Percentiles rank a stretch among this genome's conserved stretches.
Conservation (phyloP, 768 basidiomycete species). For the Dentipellis fragilis region DNA sequence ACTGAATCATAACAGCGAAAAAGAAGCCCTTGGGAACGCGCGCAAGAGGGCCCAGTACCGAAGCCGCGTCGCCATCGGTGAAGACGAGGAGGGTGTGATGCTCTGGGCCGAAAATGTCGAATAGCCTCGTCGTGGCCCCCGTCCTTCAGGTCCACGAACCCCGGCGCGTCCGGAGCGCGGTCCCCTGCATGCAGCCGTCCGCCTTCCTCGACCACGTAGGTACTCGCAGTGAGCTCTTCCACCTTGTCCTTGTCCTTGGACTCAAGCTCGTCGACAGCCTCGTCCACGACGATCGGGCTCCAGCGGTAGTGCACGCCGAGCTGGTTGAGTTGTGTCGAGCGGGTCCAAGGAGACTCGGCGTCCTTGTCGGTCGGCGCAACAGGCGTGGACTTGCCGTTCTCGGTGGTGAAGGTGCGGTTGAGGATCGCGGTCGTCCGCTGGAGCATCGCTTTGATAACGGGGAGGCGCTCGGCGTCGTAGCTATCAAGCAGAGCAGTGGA, state of each 20-base stretch:
- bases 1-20: background rate
- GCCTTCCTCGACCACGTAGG: background rate
- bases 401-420: background rate
- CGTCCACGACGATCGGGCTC: slow-evolving; percentile 11
- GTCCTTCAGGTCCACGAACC: background rate
- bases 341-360: background rate
- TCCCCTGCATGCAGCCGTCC: slow-evolving; percentile 7
- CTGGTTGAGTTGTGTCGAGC: background rate
- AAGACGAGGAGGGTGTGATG: slow-evolving; percentile 10
- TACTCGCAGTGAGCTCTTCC: background rate
- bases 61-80: background rate
- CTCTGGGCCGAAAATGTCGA: slow-evolving; percentile 8
- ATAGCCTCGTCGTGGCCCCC: background rate
- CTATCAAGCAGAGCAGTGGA: slow-evolving; percentile 6
- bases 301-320: slow-evolving; percentile 12
- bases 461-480: slow-evolving; percentile 13
- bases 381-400: background rate
- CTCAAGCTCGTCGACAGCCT: background rate
- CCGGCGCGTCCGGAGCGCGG: slow-evolving; percentile 12
- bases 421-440: slow-evolving; percentile 4
- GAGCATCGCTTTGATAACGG: slow-evolving; percentile 12
- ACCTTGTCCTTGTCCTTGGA: background rate
- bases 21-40: background rate
- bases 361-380: background rate
- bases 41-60: background rate